Percentiles rank a stretch among this genome's conserved stretches.
These are phyloP conservation scores for Pelargonium cotyledonis DNA, from an alignment of 441 rosid genomes.

Conservation along the genomic window DNA sequence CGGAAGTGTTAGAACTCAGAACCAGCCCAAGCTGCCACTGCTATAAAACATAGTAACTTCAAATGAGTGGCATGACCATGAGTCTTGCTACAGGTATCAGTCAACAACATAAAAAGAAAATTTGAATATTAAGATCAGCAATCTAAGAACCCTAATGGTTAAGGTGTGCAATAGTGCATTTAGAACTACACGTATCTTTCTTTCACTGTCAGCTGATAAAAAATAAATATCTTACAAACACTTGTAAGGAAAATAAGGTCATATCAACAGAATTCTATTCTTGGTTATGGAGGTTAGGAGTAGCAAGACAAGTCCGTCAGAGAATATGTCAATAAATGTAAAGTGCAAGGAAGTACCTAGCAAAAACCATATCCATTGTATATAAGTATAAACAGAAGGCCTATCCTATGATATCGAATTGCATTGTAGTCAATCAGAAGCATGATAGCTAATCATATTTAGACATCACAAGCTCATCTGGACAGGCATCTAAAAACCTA, in stretches of 20 bases:
- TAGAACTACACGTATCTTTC: background rate
- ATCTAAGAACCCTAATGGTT: background rate
- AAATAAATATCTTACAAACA: no score
- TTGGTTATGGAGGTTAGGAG: slow-evolving; percentile 3
- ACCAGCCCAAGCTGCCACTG: background rate
- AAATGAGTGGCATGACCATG: background rate
- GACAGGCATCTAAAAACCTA: background rate
- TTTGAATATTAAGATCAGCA: background rate
- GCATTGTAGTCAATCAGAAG: background rate
- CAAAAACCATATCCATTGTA: background rate
- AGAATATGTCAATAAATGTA: background rate
- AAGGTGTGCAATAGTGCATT: background rate
- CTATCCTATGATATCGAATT: background rate
- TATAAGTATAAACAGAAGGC: background rate
- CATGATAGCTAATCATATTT: background rate
- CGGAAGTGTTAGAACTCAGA: background rate
- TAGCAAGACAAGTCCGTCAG: background rate
- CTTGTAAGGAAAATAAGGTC: background rate
- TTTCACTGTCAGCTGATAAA: no score
- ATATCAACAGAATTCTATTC: background rate
- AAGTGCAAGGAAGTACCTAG: background rate
- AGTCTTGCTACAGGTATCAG: background rate
- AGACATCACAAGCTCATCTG: slow-evolving; percentile 1
- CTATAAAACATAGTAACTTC: background rate
- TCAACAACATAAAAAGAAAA: background rate